Evolutionary conservation across 1,284 basidiomycete genomes (phyloP).

Genomic region (Vanrija sp.): DNA sequence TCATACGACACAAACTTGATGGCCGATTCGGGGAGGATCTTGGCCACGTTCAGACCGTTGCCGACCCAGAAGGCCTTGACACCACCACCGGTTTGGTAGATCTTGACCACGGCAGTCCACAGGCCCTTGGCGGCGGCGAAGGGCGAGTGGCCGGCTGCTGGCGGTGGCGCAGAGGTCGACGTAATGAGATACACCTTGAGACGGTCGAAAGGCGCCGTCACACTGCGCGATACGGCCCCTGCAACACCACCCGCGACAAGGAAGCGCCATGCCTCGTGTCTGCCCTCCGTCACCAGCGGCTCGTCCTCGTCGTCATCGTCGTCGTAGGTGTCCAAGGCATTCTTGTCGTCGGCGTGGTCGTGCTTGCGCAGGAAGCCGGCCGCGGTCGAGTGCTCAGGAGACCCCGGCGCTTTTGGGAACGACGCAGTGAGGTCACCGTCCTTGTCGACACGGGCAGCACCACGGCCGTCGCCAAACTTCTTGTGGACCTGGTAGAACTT

Average conservation of each 20-base stretch:
- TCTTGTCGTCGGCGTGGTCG: slow-evolving; percentile 47
- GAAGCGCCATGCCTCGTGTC: slow-evolving; percentile 77
- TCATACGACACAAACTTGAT: slow-evolving; percentile 99
- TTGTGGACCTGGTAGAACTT: slow-evolving; percentile 66
- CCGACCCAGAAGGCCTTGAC: slow-evolving; percentile 86
- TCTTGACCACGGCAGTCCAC: slow-evolving; percentile 64
- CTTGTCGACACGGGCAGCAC: slow-evolving; percentile 74
- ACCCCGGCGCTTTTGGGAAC: slow-evolving; percentile 40
- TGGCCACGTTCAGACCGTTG: slow-evolving; percentile 59
- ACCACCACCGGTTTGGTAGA: slow-evolving; percentile 80
- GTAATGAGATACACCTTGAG: slow-evolving; percentile 97
- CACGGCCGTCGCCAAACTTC: slow-evolving; percentile 69
- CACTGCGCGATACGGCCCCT: slow-evolving; percentile 89
- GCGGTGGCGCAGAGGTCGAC: slow-evolving; percentile 49
- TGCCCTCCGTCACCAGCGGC: slow-evolving; percentile 62
- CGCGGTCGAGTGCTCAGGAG: slow-evolving; percentile 20
- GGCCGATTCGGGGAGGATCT: slow-evolving; percentile 95
- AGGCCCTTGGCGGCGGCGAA: slow-evolving; percentile 54
- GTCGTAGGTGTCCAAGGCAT: slow-evolving; percentile 43
- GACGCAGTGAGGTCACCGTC: slow-evolving; percentile 61
- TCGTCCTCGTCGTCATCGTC: slow-evolving; percentile 58
- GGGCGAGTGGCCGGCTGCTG: slow-evolving; percentile 32
- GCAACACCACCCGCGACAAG: slow-evolving; percentile 90
- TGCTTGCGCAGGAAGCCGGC: slow-evolving; percentile 28
- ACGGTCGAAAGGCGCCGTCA: slow-evolving; percentile 96